Conservation (phyloP, 352 stramenopile species). For the Globisporangium takayamanum region DNA sequence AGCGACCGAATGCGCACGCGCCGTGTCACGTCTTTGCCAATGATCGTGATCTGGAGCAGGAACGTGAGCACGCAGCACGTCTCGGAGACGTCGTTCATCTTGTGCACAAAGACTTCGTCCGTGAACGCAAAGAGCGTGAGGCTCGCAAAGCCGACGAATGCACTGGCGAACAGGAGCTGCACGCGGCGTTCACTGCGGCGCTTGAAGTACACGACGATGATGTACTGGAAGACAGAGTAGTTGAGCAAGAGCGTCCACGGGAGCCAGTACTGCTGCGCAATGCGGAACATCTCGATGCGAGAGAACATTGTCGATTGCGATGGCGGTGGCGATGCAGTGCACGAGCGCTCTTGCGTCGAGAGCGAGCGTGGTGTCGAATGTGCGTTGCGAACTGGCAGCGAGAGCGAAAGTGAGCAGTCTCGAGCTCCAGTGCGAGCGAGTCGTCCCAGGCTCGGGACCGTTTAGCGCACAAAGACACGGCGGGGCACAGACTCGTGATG, state of each 20-base stretch:
- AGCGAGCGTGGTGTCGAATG: no score
- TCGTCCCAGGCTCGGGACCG: no score
- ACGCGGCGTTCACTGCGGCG: slow-evolving; percentile 7
- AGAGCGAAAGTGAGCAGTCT: no score
- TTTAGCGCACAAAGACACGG: no score
- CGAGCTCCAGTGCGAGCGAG: no score
- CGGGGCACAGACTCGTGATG: no score
- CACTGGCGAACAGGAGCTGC: slow-evolving; percentile 8
- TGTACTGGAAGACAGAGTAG: slow-evolving; percentile 36
- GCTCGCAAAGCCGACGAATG: slow-evolving; percentile 19
- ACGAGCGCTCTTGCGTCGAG: no score
- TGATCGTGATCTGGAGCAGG: slow-evolving; percentile 32
- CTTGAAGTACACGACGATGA: slow-evolving; percentile 25
- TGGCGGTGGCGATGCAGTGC: no score
- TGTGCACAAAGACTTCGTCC: slow-evolving; percentile 18
- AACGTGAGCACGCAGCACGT: slow-evolving; percentile 28
- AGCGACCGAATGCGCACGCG: slow-evolving; percentile 24
- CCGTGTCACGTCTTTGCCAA: slow-evolving; percentile 23
- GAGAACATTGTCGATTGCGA: no score
- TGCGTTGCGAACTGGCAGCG: no score
- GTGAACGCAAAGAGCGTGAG: slow-evolving; percentile 18
- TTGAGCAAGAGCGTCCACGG: slow-evolving; percentile 23
- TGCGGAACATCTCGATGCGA: not conserved
- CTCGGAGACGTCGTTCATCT: slow-evolving; percentile 33
- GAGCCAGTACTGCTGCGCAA: not conserved